These are phyloP conservation scores for Pythium plurisporium DNA, from an alignment of 352 stramenopile species.

Conservation along the genomic window DNA sequence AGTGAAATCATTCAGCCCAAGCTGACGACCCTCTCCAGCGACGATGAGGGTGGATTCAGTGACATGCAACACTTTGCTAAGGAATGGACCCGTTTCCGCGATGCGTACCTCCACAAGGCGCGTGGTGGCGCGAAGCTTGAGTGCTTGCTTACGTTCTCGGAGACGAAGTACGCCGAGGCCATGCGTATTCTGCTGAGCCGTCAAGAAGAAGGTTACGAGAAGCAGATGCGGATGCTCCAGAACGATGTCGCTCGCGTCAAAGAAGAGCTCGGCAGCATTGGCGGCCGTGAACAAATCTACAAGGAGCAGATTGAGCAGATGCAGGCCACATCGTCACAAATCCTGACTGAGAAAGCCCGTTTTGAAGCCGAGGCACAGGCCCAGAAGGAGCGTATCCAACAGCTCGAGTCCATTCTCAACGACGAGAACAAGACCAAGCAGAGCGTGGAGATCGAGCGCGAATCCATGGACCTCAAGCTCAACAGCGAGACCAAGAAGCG, in stretches of 20 bases:
- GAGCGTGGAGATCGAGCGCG: conserved; percentile 68
- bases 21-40: conserved; percentile 34
- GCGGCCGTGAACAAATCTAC: conserved; percentile 79
- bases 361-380: conserved; percentile 64
- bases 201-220: conserved; percentile 84
- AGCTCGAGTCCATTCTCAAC: conserved; percentile 63
- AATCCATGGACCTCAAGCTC: conserved; percentile 67
- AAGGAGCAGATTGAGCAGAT: conserved; percentile 86
- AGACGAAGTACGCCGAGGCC: conserved; percentile 76
- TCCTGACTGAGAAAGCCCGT: conserved; percentile 69
- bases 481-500: conserved; percentile 51
- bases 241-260: conserved; percentile 72
- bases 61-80: conserved; percentile 79
- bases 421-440: conserved; percentile 61
- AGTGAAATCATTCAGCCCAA: conserved; percentile 77
- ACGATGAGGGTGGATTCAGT: conserved; percentile 53
- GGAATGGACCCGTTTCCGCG: conserved; percentile 68
- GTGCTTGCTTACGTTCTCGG: conserved; percentile 68
- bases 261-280: conserved; percentile 76
- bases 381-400: conserved; percentile 60
- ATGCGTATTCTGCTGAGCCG: conserved; percentile 77
- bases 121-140: conserved; percentile 69
- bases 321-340: conserved; percentile 65
- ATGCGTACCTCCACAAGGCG: conserved; percentile 68
- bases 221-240: conserved; percentile 75